A percentile compares a stretch with the other conserved stretches of the same genome.
Evolutionary conservation across 495 filamentous ascomycete species (phyloP).

Genomic region (Lasiosphaeriaceae sp.): DNA sequence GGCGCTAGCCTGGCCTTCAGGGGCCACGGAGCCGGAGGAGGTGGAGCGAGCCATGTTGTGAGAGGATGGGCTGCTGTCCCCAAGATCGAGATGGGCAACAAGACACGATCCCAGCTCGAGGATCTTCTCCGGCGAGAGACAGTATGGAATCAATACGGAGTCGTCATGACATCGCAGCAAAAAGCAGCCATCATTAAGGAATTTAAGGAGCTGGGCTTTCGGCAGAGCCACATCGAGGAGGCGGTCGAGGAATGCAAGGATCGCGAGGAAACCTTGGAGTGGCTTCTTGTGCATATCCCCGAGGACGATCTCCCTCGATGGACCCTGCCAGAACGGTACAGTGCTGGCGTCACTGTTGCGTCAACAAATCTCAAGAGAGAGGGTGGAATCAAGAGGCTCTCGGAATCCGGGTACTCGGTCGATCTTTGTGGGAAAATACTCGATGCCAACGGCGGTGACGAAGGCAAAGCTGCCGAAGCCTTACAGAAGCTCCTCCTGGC

Average conservation of each 20-base stretch:
- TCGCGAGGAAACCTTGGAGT: conserved; percentile 83
- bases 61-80: conserved; percentile 82
- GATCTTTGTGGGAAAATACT: conserved; percentile 77
- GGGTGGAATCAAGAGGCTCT: conserved; percentile 73
- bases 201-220: conserved; percentile 71
- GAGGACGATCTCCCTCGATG: conserved; percentile 90
- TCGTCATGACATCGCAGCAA: conserved; percentile 57
- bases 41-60: conserved; percentile 33
- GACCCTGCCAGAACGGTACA: conserved; percentile 86
- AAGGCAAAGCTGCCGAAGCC: conserved; percentile 71
- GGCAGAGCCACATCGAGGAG: conserved; percentile 83
- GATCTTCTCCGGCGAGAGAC: conserved; percentile 67
- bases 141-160: conserved; percentile 78
- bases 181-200: conserved; percentile 65
- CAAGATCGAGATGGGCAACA: conserved; percentile 86
- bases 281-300: conserved; percentile 93
- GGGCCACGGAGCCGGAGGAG: conserved; percentile 28
- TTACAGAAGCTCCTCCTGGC: conserved; percentile 67
- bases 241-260: conserved; percentile 84
- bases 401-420: conserved; percentile 73
- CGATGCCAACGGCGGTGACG: conserved; percentile 63
- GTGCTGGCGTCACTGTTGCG: conserved; percentile 79
- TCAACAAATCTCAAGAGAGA: conserved; percentile 75
- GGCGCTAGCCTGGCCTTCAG: conserved; percentile 29
- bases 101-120: conserved; percentile 73